A percentile compares a stretch with the other conserved stretches of the same genome.
Conservation (phyloP, 352 stramenopile species). For the Globisporangium viniferum region DNA sequence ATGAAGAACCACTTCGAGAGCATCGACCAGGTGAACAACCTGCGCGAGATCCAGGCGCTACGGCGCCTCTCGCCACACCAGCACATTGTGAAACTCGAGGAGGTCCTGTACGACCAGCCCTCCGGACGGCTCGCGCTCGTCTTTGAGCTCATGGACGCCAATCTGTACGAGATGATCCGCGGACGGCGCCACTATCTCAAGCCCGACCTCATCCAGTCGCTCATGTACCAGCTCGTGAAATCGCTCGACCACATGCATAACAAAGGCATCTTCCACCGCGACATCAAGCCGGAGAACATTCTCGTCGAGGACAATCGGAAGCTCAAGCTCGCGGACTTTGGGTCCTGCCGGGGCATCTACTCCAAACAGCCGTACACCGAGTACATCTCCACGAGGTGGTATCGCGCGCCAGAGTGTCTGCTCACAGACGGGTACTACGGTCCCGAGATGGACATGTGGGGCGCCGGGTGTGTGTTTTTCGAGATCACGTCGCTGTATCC, state of each 20-base stretch:
- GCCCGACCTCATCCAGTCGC: conserved; percentile 69
- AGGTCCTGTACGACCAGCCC: conserved; percentile 93
- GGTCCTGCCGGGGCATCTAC: conserved; percentile 93
- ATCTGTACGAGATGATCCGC: conserved; percentile 96
- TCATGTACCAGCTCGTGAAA: conserved; percentile 94
- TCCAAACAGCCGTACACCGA: conserved; percentile 96
- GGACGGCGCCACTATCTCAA: conserved; percentile 86
- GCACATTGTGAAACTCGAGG: conserved; percentile 95
- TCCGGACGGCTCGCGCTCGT: conserved; percentile 92
- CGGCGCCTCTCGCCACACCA: conserved; percentile 91
- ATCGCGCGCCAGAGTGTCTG: conserved; percentile 93
- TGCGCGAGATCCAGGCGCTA: conserved; percentile 95
- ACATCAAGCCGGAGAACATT: conserved; percentile 97
- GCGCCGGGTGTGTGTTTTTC: conserved; percentile 94
- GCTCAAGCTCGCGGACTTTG: conserved; percentile 95
- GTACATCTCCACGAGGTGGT: conserved; percentile 97
- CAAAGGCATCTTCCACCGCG: conserved; percentile 96
- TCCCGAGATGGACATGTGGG: conserved; percentile 96
- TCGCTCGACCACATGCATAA: conserved; percentile 96
- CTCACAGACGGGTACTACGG: conserved; percentile 95
- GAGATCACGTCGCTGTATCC: conserved; percentile 94
- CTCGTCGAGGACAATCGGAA: conserved; percentile 85
- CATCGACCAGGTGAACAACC: conserved; percentile 96
- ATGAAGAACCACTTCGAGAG: conserved; percentile 97
- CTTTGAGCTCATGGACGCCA: conserved; percentile 97